Evolutionary conservation across 2,329 filamentous ascomycete species (phyloP).

Genomic region (Botrytis tulipae): DNA sequence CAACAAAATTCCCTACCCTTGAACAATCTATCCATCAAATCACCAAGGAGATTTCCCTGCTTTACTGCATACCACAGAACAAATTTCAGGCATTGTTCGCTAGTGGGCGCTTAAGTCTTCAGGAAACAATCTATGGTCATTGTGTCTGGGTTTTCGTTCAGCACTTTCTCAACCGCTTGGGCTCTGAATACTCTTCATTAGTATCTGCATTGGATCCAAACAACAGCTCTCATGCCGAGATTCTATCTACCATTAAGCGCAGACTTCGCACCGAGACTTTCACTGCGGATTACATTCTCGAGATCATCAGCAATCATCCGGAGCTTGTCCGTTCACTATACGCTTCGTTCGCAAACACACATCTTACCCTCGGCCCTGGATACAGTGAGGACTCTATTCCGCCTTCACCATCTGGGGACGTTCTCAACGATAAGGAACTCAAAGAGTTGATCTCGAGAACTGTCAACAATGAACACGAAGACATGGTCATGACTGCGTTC

Average conservation of each 20-base stretch:
- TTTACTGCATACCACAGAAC: constrained; percentile 98
- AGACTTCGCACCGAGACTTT: constrained; percentile 95
- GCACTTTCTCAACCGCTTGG: constrained; percentile 92
- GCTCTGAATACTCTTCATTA: constrained; percentile 85
- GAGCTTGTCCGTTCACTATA: constrained; percentile 84
- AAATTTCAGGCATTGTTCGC: constrained; percentile 91
- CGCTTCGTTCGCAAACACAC: constrained; percentile 84
- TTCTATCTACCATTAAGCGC: constrained; percentile 92
- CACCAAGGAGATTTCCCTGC: constrained; percentile 94
- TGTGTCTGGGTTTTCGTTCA: constrained; percentile 97
- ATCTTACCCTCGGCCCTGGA: constrained; percentile 59
- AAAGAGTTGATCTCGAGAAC: constrained; percentile 75
- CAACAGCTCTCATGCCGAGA: constrained; percentile 77
- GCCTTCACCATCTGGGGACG: constrained; percentile 58
- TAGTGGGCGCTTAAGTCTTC: constrained; percentile 79
- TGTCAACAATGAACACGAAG: constrained; percentile 90
- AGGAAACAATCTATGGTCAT: constrained; percentile 96
- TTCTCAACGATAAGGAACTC: constrained; percentile 72
- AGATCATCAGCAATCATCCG: constrained; percentile 92
- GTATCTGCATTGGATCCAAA: constrained; percentile 74
- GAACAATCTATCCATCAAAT: constrained; percentile 97
- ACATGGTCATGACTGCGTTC: constrained; percentile 98
- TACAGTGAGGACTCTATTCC: constrained; percentile 53
- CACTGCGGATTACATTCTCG: constrained; percentile 94
- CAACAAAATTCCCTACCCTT: constrained; percentile 68